Evolutionary conservation across 352 stramenopile genomes (phyloP).

Genomic region (Peronospora farinosa): DNA sequence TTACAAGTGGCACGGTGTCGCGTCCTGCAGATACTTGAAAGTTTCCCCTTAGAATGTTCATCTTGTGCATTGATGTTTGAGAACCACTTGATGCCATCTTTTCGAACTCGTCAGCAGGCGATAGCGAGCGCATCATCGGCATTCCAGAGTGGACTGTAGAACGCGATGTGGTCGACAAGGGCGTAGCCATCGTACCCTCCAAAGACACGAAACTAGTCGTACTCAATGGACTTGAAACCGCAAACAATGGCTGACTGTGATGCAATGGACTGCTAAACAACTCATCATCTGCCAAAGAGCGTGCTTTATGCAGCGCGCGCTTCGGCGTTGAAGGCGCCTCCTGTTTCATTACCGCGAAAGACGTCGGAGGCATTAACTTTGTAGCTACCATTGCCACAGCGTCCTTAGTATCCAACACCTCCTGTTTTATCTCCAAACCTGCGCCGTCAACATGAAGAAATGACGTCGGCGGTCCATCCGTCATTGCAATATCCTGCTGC

Average conservation of each 20-base stretch:
- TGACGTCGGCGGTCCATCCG: slow-evolving; percentile 2
- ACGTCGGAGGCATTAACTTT: slow-evolving; percentile 2
- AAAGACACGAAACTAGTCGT: slow-evolving; percentile 33
- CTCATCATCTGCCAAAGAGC: slow-evolving; percentile 14
- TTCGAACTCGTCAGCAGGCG: slow-evolving; percentile 51
- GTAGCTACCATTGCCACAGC: slow-evolving; percentile 1
- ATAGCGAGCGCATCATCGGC: slow-evolving; percentile 37
- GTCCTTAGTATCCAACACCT: not conserved
- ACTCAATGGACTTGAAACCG: slow-evolving; percentile 23
- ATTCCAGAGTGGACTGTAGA: slow-evolving; percentile 14
- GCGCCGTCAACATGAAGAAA: not conserved
- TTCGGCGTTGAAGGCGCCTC: slow-evolving; percentile 17
- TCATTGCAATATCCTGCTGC: slow-evolving; percentile 26
- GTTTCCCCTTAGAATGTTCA: slow-evolving; percentile 59
- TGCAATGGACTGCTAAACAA: slow-evolving; percentile 42
- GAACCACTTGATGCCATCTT: slow-evolving; percentile 46
- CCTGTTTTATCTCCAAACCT: slow-evolving; percentile 7
- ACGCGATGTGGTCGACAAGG: slow-evolving; percentile 22
- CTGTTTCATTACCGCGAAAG: slow-evolving; percentile 12
- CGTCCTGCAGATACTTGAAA: slow-evolving; percentile 34
- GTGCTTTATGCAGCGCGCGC: slow-evolving; percentile 6
- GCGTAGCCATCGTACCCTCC: slow-evolving; percentile 24
- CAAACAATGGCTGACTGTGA: slow-evolving; percentile 23
- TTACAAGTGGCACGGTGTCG: slow-evolving; percentile 18
- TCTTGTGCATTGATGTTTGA: slow-evolving; percentile 45